Conservation (phyloP, 2,329 filamentous ascomycete species). For the Talaromyces marneffei region DNA sequence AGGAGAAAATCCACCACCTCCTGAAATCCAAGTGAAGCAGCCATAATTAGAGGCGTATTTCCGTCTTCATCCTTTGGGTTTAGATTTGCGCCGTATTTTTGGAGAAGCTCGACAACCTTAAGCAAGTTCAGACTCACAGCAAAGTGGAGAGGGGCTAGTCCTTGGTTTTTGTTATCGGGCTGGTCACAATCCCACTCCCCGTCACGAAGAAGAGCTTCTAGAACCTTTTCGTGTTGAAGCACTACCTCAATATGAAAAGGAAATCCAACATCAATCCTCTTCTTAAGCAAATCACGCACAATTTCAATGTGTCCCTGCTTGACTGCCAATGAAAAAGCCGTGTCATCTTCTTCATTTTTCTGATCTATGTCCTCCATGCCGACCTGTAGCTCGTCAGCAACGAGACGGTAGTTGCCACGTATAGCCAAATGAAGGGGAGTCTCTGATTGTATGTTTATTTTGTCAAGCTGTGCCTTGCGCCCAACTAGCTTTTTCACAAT, state of each 20-base stretch:
- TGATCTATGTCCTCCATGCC: neutral
- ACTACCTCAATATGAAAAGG: neutral
- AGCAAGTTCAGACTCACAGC: neutral
- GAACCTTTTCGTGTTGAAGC: neutral
- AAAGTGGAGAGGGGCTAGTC: neutral
- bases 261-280: neutral
- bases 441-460: neutral
- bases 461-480: neutral
- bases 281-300: neutral
- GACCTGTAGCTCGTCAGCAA: neutral
- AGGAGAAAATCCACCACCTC: neutral
- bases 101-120: neutral
- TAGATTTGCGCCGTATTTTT: neutral
- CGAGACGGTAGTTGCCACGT: neutral
- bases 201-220: neutral
- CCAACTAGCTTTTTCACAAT: neutral
- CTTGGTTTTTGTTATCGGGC: neutral
- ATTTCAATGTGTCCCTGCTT: neutral
- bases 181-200: neutral
- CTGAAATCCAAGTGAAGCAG: neutral
- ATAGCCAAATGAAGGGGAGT: neutral
- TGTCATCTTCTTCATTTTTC: neutral
- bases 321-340: neutral
- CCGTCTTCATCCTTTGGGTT: neutral
- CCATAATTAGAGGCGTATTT: neutral